phyloP scores from a whole-genome alignment of 192 early-diverging fungal genomes.

The Glomus cerebriforme region DNA sequence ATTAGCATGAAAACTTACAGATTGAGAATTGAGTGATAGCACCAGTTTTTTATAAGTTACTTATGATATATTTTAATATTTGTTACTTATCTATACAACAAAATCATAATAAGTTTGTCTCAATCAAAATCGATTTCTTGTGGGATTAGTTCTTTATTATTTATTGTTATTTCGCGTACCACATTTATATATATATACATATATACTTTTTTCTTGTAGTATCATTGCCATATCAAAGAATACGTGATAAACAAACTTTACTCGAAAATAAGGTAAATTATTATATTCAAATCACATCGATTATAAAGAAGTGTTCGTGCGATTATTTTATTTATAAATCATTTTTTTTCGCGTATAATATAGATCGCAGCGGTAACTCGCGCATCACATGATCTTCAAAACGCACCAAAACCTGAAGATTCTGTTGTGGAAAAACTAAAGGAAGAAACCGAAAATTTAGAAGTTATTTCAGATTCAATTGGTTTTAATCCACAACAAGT shows the following conservation, averaged over 20 bases:
- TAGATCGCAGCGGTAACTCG: background rate
- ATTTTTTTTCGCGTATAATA: background rate
- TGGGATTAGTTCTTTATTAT: background rate
- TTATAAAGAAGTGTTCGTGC: background rate
- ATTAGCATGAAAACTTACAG: too few species aligned
- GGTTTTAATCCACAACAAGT: conserved; percentile 12
- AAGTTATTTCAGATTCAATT: background rate
- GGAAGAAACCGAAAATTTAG: background rate
- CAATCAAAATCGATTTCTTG: too few species aligned
- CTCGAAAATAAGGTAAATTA: background rate
- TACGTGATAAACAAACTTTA: background rate
- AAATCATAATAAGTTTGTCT: too few species aligned
- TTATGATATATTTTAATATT: too few species aligned
- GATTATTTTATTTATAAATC: background rate
- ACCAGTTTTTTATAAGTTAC: too few species aligned
- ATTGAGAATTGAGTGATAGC: too few species aligned
- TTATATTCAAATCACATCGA: background rate
- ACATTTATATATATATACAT: background rate
- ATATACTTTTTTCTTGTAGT: background rate
- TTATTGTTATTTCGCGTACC: background rate
- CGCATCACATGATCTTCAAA: background rate
- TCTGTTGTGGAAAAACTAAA: too few species aligned
- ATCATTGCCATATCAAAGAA: background rate
- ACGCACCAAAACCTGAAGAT: background rate
- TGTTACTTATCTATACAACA: too few species aligned